These are phyloP conservation scores for Geum urbanum DNA, from an alignment of 306 rosid species.

Conservation along the genomic window DNA sequence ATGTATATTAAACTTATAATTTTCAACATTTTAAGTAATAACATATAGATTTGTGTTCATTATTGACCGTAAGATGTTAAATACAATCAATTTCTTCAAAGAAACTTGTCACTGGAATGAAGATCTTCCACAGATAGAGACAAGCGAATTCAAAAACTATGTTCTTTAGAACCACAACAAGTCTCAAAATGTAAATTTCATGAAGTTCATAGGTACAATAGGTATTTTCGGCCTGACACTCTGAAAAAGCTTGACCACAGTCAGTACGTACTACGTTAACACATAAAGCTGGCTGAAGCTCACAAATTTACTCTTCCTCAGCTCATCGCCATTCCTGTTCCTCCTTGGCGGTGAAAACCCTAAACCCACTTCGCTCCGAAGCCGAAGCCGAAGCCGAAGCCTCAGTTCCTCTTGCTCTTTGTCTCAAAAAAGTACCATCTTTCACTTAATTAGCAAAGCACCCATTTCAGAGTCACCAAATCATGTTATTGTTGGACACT, in stretches of 20 bases:
- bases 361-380: background rate
- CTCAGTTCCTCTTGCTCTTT: background rate
- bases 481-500: background rate
- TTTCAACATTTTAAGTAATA: no score
- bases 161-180: background rate
- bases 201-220: background rate
- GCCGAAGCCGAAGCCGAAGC: background rate
- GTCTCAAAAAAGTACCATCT: conserved; percentile 3
- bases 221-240: background rate
- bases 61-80: no score
- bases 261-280: conserved; percentile 9
- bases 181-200: background rate
- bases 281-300: background rate
- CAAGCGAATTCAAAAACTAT: no score
- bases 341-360: conserved; percentile 6
- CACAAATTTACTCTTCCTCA: background rate
- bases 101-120: no score
- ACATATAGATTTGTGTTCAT: no score
- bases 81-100: no score
- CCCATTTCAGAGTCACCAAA: background rate
- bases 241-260: background rate
- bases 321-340: background rate
- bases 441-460: background rate
- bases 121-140: no score
- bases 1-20: no score